Base-by-base conservation (phyloP, 352 stramenopile genomes). In the Plasmopara muralis region DNA sequence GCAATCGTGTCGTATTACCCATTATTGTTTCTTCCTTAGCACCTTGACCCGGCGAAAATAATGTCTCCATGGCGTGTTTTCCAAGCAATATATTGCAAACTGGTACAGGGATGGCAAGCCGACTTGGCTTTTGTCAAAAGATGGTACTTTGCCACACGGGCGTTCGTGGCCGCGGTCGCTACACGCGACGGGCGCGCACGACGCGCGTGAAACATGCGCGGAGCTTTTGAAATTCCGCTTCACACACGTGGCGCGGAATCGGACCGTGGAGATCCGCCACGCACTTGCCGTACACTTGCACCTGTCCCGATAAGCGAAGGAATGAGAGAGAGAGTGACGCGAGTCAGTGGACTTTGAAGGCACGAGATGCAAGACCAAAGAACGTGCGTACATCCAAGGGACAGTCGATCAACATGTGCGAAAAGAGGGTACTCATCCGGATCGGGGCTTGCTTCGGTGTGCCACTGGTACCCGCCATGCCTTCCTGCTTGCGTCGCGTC, bases 201-300 rank as follows among this genome's bases (percentile, higher is more conserved):
- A 62, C 62, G 47, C 68, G 78, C 60, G 77, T 55, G 48, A 89
- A 86, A 63, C 81, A 91, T 15, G 60, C 52, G 52, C 73, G 74
- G 20, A 91, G 67, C 58, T 87, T 88, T 45, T 72, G 53, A 51
- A 91, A 91, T 67, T 91, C 81, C 41, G 70, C 64, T 25, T 84
- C 76, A 57, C 81, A 91, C 18, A 65, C 76, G 7, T 66, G 48
- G 45, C 67, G 70, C 42, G 66, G 64, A 13, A 88, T 61, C 31
- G 66, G 68, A 28, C 81, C 77, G 18, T 68, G 60, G 44, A 89
- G 72, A 41, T 74, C 66, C 43, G 81, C 77, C 31, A 91, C 81
- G 43, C 81, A 91, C 20, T 81, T 79, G 62, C 77, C 77, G 45
- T 91, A 91, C 37, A 87, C 74, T 66, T 87, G 76, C 43, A 91